Evolutionary conservation across 192 early-diverging fungal species (phyloP).

Genomic region (Lunasporangiospora selenospora): DNA sequence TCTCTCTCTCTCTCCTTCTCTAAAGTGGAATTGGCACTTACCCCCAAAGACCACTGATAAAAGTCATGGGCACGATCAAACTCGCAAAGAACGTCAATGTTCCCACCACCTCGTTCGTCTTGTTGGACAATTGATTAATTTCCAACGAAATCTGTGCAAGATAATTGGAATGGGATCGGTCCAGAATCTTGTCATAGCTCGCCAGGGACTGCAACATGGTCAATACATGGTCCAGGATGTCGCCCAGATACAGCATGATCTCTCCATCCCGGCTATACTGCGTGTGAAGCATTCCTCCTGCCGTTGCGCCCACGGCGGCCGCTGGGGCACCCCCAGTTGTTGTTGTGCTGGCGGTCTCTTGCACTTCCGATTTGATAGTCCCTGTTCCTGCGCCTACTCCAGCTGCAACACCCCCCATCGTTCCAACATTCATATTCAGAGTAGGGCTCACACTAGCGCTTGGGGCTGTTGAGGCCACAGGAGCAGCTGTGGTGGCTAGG

Average conservation of each 20-base stretch:
- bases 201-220: slow-evolving; percentile 80
- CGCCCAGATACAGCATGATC: slow-evolving; percentile 74
- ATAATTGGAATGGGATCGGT: slow-evolving; percentile 73
- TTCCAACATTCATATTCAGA: no score
- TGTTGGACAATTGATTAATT: slow-evolving; percentile 63
- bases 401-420: not conserved
- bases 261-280: slow-evolving; percentile 50
- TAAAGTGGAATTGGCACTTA: no score
- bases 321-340: not conserved
- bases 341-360: not conserved
- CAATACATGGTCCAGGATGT: slow-evolving; percentile 78
- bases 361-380: slow-evolving; percentile 28
- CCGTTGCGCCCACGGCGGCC: not conserved
- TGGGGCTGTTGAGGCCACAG: not conserved
- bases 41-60: slow-evolving; percentile 66
- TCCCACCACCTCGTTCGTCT: slow-evolving; percentile 60
- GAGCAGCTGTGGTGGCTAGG: not conserved
- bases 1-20: no score
- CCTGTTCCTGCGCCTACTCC: slow-evolving; percentile 8
- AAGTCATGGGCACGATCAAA: slow-evolving; percentile 65
- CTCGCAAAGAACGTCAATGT: slow-evolving; percentile 59
- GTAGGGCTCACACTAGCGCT: no score
- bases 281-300: not conserved
- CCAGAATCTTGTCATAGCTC: slow-evolving; percentile 74
- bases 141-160: slow-evolving; percentile 75